Base-by-base conservation (phyloP, 2,329 filamentous ascomycete species). In the Orbilia brochopaga region DNA sequence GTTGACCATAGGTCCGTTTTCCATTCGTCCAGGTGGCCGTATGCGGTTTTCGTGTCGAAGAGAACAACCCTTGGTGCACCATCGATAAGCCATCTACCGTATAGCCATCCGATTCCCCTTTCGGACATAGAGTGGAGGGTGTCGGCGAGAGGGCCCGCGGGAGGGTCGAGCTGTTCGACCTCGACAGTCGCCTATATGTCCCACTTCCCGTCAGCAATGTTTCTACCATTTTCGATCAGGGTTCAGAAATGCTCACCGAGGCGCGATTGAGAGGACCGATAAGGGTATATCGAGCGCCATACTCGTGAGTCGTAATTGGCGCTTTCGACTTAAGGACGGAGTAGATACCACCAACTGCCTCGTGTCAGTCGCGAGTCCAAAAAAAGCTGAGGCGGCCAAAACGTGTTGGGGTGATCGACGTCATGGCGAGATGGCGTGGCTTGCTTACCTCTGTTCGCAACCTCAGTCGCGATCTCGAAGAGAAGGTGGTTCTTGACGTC, bases 241-340 rank as follows among this genome's bases (percentile, higher is more conserved):
- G 19, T 21, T 52, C 30, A 24, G 48, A 53, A 46, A 61, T 48
- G 79, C 89, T 78, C 84, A 94, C 91, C 75, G 94, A 97, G 77
- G 89, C 86, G 79, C 90, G 88, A 82, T 97, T 97, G 79, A 96
- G 87, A 67, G 94, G 94, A 1, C 94, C 94, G 79, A 99, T 92
- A 75, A 97, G 86, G 27, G 91, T 96, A 81, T 99, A 99, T 75
- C 91, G 87, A 70, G 96, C 92, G 81, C 94, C 94, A 94, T 97
- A 99, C 81, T 99, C 94, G 73, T 92, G 92, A 0, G 93, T 97
- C 48, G 94, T 97, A 73, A 97, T 94, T 56, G 94, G 93, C 40
- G 94, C 93, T 81, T 99, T 99, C 73, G 94, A 99, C 82, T 99
- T 99, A 81, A 99, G 88, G 75, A 99, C 94, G 15, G 93, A 97